Evolutionary conservation across 805 yeast species (phyloP), one percentile per base, ranked within the genome.

Genomic region (Lipomyces yamadae): DNA sequence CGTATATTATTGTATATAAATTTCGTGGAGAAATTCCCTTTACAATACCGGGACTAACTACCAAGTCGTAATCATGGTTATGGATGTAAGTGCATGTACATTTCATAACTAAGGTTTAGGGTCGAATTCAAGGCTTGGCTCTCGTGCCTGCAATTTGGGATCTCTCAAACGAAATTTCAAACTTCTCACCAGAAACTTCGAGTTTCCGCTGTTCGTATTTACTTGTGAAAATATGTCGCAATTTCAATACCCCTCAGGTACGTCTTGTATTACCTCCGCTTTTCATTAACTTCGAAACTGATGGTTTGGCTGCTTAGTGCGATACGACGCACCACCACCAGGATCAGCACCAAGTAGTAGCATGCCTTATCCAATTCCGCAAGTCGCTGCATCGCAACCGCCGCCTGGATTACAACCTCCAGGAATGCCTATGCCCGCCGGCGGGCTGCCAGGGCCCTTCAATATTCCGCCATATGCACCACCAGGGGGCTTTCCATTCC

Each of bases 401-500:
- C 61, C 54, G 7, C 55, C 61, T 32, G 61, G 61, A 8, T 13
- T 58, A 32, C 37, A 29, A n/a, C 39, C 56, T 11, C 65, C 68
- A 6, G 62, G 68, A n/a, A 32, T 45, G 24, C 56, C 42, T 15
- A 55, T 54, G 2, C 30, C 60, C 6, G 52, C 45, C 13, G 64
- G 37, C 13, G 58, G 56, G 33, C 64, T 64, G 15, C 61, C 63
- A 13, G 33, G 48, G 39, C 53, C 55, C 55, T 58, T 53, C 55
- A 50, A 45, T 54, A 4, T 64, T 18, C 58, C 57, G 13, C 68
- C 65, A 13, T 57, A 45, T 58, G 3, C 67, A 10, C 58, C 57
- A 8, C 68, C 65, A 13, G 60, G 62, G 2, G 60, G 56, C 7
- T 56, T 58, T 33, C 64, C 64, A 33, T 61, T 55, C 53, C 68